These are phyloP conservation scores for Primulina eburnea DNA, from an alignment of 257 asterid species.

Conservation along the genomic window DNA sequence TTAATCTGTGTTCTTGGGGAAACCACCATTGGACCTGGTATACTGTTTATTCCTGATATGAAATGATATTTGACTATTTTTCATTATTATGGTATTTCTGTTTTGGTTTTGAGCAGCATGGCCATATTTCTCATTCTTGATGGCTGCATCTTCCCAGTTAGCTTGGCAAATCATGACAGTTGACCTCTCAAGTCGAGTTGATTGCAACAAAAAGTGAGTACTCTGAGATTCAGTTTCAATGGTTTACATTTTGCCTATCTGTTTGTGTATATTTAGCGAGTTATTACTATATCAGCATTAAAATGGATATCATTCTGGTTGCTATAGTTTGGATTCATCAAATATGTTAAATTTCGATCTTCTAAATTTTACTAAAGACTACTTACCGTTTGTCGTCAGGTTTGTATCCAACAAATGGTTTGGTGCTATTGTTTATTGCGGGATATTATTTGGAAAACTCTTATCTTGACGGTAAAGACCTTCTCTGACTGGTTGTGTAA, in stretches of 20 bases:
- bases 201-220: constrained; percentile 74
- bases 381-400: constrained; percentile 30
- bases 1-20: background rate
- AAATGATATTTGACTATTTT: background rate
- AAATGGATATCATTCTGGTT: constrained; percentile 3
- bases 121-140: constrained; percentile 64
- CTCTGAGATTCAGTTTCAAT: constrained; percentile 4
- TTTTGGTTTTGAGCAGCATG: constrained; percentile 48
- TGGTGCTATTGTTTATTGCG: constrained; percentile 73
- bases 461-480: constrained; percentile 37
- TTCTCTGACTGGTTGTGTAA: constrained; percentile 1
- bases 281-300: background rate
- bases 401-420: constrained; percentile 90
- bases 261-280: background rate
- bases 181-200: constrained; percentile 66
- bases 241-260: background rate
- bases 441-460: constrained; percentile 58
- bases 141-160: constrained; percentile 64
- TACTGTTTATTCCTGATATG: no score
- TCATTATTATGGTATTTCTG: constrained; percentile 4
- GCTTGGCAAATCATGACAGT: constrained; percentile 82
- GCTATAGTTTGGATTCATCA: constrained; percentile 1
- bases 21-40: background rate
- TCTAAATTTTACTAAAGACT: background rate
- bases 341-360: background rate